Evolutionary conservation across 2,329 filamentous ascomycete genomes (phyloP).

Genomic region (Ophiostoma himal-ulmi): DNA sequence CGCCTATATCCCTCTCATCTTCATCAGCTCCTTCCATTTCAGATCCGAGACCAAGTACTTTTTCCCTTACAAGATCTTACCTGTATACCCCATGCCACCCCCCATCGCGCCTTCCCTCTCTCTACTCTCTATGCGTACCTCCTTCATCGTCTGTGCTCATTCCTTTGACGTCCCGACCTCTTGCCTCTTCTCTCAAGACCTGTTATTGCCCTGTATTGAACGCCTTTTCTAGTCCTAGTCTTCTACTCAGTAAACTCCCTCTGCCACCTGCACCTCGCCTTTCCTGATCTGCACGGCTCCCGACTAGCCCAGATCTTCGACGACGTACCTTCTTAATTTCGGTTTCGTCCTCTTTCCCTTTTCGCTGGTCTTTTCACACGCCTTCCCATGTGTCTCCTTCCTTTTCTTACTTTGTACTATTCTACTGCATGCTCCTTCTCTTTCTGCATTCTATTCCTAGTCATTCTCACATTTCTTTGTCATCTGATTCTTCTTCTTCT

Average conservation of each 20-base stretch:
- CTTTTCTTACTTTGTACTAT: neutral
- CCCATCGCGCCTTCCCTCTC: neutral
- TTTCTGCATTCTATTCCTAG: neutral
- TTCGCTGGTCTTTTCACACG: too few species aligned
- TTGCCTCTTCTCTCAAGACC: neutral
- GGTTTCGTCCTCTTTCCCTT: constrained; percentile 4
- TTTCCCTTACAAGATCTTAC: neutral
- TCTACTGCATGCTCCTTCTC: neutral
- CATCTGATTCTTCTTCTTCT: neutral
- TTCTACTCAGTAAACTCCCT: neutral
- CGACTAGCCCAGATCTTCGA: constrained; percentile 17
- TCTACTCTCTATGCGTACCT: neutral
- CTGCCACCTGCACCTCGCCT: neutral
- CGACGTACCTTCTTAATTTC: constrained; percentile 14
- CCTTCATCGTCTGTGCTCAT: neutral
- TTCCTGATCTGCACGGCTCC: constrained; percentile 17
- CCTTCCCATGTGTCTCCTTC: neutral
- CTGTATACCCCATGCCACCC: too few species aligned
- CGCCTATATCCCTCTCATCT: neutral
- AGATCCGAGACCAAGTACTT: neutral
- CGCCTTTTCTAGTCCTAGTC: neutral
- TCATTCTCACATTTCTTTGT: neutral
- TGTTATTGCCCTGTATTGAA: too few species aligned
- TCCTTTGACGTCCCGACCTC: neutral
- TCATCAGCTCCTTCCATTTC: neutral